Evolutionary conservation across 768 basidiomycete species (phyloP).

Genomic region (Phylloporus rhodoxanthus): DNA sequence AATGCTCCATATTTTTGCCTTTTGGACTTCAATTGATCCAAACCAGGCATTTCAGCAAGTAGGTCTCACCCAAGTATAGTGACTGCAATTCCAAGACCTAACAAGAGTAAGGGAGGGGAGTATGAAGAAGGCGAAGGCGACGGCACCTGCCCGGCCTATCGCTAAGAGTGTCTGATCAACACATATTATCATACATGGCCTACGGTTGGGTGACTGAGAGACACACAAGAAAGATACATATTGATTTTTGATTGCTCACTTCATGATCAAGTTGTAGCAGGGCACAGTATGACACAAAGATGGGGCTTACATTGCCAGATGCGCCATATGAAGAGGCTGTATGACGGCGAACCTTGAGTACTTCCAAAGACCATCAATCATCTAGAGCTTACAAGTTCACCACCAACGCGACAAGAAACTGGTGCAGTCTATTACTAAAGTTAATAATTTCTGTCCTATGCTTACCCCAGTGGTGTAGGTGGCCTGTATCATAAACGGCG

Average conservation of each 20-base stretch:
- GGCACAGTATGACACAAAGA: background rate
- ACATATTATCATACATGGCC: background rate
- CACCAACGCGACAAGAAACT: conserved; percentile 1
- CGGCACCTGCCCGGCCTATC: conserved; percentile 8
- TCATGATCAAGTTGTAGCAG: background rate
- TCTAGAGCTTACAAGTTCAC: conserved; percentile 4
- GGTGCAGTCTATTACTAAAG: background rate
- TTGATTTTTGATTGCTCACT: conserved; percentile 9
- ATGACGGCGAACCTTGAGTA: background rate
- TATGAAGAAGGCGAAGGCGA: background rate
- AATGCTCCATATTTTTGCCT: conserved; percentile 6
- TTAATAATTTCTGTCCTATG: background rate
- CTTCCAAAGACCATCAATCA: background rate
- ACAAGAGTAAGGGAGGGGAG: background rate
- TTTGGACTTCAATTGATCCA: background rate
- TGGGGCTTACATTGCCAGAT: conserved; percentile 13
- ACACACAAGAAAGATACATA: conserved; percentile 13
- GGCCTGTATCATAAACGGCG: background rate
- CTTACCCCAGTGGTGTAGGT: conserved; percentile 9
- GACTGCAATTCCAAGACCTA: conserved; percentile 9
- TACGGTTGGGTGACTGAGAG: background rate
- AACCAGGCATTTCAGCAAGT: background rate
- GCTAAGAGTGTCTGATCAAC: conserved; percentile 1
- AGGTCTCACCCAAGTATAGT: background rate
- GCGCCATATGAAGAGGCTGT: conserved; percentile 18